Base-by-base conservation (phyloP, 495 filamentous ascomycete species). In the Talaromyces ruber region DNA sequence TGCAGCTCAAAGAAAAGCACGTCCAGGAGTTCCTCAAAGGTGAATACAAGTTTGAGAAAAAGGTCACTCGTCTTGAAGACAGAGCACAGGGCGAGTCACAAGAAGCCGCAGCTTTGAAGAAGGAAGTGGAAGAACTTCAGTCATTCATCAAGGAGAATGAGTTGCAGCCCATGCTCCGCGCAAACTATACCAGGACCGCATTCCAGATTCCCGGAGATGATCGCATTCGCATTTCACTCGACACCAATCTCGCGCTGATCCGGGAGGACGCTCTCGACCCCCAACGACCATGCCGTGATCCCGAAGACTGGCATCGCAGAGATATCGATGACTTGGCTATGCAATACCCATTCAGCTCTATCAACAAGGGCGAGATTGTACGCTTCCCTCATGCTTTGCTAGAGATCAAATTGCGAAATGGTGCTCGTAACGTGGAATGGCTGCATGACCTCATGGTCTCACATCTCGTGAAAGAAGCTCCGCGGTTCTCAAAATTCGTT, bases 181-280 rank as follows among this genome's bases (percentile, higher is more conserved):
- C 94, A 57, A 95, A 94, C 72, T 98, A 98, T 70, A 91, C 86
- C 12, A 88, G 95, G 45, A 96, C 92, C 0, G 94, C 94, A 4
- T 98, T 97, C 79, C 93, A 98, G 70, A 96, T 97, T 52, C 94
- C 94, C 14, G 88, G 90, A 5, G 92, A 98, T 71, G 86, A 94
- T 71, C 87, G 92, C 29, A 88, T 98, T 32, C 84, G 95, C 39
- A 90, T 97, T 63, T 92, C 90, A 1, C 88, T 98, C 59, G 94
- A 98, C 70, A 98, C 93, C 0, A 85, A 96, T 64, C 81, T 98
- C 21, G 92, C 90, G 30, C 83, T 98, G 64, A 96, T 98, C 70
- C 85, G 94, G 43, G 94, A 98, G 75, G 94, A 98, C 71, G 82
- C 85, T 4, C 74, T 98, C 45, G 94, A 98, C 69, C 66, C 74